A percentile compares a stretch with the other conserved stretches of the same genome.
Conservation (phyloP, 1,284 basidiomycete genomes). For the Austroboletus rostrupii region DNA sequence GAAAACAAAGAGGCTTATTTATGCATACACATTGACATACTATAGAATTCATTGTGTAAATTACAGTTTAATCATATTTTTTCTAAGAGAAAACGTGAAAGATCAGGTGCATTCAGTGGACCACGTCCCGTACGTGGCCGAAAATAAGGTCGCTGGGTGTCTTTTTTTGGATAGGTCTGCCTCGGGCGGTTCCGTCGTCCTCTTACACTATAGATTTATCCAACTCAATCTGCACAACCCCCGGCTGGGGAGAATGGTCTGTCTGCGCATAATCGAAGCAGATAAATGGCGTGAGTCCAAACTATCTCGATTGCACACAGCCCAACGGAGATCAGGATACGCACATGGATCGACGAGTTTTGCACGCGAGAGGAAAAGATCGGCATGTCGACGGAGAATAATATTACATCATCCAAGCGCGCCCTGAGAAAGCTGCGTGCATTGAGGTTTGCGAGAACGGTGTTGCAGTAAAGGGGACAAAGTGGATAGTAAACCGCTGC, state of each 20-base stretch:
- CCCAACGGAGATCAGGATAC: neutral
- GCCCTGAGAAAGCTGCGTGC: neutral
- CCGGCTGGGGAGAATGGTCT: neutral
- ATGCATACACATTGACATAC: too few relatives aligned
- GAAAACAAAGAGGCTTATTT: too few relatives aligned
- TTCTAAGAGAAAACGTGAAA: too few relatives aligned
- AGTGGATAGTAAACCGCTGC: constrained; percentile 5
- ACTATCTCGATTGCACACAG: neutral
- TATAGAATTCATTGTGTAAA: too few relatives aligned
- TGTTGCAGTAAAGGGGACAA: constrained; percentile 8
- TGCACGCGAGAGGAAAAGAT: neutral
- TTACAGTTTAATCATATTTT: too few relatives aligned
- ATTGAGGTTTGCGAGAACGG: constrained; percentile 8
- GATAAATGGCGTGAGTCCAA: neutral
- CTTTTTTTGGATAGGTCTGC: too few relatives aligned
- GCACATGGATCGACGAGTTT: neutral
- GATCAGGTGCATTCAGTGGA: too few relatives aligned
- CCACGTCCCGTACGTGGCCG: too few relatives aligned
- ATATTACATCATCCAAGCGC: neutral
- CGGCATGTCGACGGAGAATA: neutral
- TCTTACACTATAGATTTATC: neutral
- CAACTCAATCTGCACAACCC: neutral
- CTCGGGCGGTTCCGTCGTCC: too few relatives aligned
- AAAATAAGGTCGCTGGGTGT: too few relatives aligned
- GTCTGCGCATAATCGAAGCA: neutral